A percentile compares a stretch with the other conserved stretches of the same genome.
Evolutionary conservation across 768 basidiomycete species (phyloP).

Genomic region (Roridomyces roridus): DNA sequence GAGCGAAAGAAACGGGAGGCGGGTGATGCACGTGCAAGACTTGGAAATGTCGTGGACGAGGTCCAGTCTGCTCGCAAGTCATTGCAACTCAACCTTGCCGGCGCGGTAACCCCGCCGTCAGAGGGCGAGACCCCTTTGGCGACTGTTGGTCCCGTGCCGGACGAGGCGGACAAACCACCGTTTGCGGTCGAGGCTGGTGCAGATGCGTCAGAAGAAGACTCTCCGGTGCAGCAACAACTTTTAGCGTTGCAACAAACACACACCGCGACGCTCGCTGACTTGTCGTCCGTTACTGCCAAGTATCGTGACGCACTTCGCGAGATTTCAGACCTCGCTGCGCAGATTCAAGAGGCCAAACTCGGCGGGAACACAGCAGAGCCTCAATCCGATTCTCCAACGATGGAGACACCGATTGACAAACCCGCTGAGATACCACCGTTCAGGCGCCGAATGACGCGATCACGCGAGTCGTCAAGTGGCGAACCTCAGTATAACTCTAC

Average conservation of each 20-base stretch:
- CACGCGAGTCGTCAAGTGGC: slow-evolving; percentile 48
- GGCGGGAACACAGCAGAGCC: slow-evolving; percentile 50
- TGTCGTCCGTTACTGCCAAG: slow-evolving; percentile 78
- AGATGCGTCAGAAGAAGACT: slow-evolving; percentile 33
- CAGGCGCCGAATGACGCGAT: slow-evolving; percentile 60
- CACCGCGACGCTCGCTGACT: slow-evolving; percentile 77
- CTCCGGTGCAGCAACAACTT: slow-evolving; percentile 64
- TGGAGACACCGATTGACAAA: slow-evolving; percentile 45
- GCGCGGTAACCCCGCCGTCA: slow-evolving; percentile 1
- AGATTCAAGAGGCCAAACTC: slow-evolving; percentile 87
- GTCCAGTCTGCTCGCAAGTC: slow-evolving; percentile 74
- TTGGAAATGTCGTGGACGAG: slow-evolving; percentile 72
- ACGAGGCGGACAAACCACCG: slow-evolving; percentile 13
- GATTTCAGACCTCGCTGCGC: slow-evolving; percentile 92
- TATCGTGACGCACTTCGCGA: slow-evolving; percentile 90
- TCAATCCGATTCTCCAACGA: slow-evolving; percentile 43
- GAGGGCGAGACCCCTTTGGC: slow-evolving; percentile 22
- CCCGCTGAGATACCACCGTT: slow-evolving; percentile 43
- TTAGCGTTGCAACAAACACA: slow-evolving; percentile 82
- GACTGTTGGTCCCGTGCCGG: slow-evolving; percentile 10
- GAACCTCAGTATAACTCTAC: slow-evolving; percentile 56
- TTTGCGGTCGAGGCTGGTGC: background rate
- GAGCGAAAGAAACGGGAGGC: slow-evolving; percentile 73
- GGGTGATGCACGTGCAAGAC: slow-evolving; percentile 66
- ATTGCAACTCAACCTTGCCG: slow-evolving; percentile 57